A percentile compares a stretch with the other conserved stretches of the same genome.
Conservation (phyloP, 164 flowering plant species). For the Magnolia changhungtana region DNA sequence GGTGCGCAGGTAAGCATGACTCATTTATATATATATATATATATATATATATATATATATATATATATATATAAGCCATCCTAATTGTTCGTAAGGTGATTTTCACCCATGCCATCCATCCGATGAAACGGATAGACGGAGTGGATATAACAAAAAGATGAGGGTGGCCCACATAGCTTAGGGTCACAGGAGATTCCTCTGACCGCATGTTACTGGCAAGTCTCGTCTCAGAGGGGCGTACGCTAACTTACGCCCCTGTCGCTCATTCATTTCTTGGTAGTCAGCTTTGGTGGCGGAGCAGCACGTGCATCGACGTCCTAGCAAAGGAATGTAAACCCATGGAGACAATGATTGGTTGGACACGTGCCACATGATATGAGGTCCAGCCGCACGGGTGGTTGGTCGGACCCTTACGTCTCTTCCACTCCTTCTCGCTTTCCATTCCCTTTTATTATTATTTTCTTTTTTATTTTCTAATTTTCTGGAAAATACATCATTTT, state of each 20-base stretch:
- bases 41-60: no score
- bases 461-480: background rate
- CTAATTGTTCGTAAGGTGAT: no score
- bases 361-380: background rate
- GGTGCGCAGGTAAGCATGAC: no score
- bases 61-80: no score
- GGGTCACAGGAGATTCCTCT: no score
- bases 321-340: background rate
- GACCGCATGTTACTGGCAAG: no score
- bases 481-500: background rate
- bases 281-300: background rate
- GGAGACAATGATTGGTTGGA: constrained; percentile 33
- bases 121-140: no score
- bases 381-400: constrained; percentile 40
- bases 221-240: background rate
- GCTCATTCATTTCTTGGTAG: constrained; percentile 2
- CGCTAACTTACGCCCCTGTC: constrained; percentile 16
- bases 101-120: no score
- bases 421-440: background rate
- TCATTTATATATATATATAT: no score
- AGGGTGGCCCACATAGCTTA: no score
- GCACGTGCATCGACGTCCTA: constrained; percentile 24
- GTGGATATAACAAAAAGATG: no score
- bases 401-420: background rate
- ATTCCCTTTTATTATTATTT: background rate